Base-by-base conservation (phyloP, 148 eudicot genomes). In the Vaccinium corymbosum region DNA sequence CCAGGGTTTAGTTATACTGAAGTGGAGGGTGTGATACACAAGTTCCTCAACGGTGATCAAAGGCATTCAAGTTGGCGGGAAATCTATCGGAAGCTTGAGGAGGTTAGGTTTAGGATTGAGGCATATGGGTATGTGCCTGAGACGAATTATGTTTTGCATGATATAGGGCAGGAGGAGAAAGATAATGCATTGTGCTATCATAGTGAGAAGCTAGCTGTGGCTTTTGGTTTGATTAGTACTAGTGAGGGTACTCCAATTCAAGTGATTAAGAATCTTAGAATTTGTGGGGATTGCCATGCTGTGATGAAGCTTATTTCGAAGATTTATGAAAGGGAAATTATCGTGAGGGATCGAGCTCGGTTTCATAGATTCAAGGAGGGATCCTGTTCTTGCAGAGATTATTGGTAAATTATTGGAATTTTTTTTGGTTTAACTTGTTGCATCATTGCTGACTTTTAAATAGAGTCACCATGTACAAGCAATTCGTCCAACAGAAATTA, bases 251-350 rank as follows among this genome's bases (percentile, higher is more conserved):
- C 87, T 52, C 87, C 90, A 14, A 90, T 95, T 79, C 94, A 87
- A 77, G 95, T 95, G 68, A 93, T 90, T 51, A 95, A 95, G 88
- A 95, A 95, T 82, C 93, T 95, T 15, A 87, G 98, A 53, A 95
- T 93, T 80, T 93, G 98, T 89, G 98, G 95, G 84, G 98, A 95
- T 90, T 95, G 98, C 80, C 98, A 95, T 91, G 91, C 84, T 49
- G 93, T 91, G 42, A 89, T 95, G 35, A 95, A 95, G 87, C 90
- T 95, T 50, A 86, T 93, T 83, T 93, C 98, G 0, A 91, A 92
- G 78, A 81, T 90, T 62, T 93, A 95, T 87, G 88, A 85, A 53
- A 87, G 98, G 53, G 97, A 93, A 72, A 93, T 95, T 70, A 90
- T 92, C 59, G 95, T 95, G 11, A 89, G 98, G 88, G 97, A 93